Percentiles rank a stretch among this genome's conserved stretches.
These are phyloP conservation scores for Adansonia gregorii DNA, from an alignment of 441 rosid species.

Conservation along the genomic window DNA sequence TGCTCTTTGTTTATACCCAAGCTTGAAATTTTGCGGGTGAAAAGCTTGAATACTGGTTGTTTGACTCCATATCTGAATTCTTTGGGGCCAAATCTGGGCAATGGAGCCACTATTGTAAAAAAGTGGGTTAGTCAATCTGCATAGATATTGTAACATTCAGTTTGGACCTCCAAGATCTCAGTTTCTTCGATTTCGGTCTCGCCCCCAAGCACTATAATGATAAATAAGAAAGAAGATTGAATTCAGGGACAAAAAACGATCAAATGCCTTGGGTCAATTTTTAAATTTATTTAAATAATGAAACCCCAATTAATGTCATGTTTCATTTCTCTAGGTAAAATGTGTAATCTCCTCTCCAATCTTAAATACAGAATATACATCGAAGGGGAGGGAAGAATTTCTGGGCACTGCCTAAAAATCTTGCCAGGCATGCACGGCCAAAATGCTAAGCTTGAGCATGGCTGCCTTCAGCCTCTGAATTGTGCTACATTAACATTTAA, in stretches of 20 bases:
- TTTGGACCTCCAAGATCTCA: conserved; percentile 50
- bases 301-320: too few relatives aligned
- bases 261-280: not conserved
- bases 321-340: too few relatives aligned
- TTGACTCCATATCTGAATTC: conserved; percentile 50
- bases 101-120: conserved; percentile 55
- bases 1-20: not conserved
- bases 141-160: conserved; percentile 23
- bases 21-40: not conserved
- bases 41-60: not conserved
- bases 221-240: too few relatives aligned
- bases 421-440: conserved; percentile 26
- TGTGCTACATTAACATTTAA: conserved; percentile 46
- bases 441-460: conserved; percentile 39
- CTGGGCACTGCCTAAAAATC: conserved; percentile 4
- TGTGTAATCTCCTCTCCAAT: too few relatives aligned
- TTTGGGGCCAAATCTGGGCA: conserved; percentile 49
- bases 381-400: conserved; percentile 51
- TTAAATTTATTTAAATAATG: too few relatives aligned
- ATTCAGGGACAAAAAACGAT: too few relatives aligned
- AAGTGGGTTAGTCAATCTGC: conserved; percentile 49
- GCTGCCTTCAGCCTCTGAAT: conserved; percentile 48
- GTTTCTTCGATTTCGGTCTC: conserved; percentile 44
- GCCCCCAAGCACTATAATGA: conserved; percentile 42
- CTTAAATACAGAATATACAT: conserved; percentile 39